Evolutionary conservation across 2,329 filamentous ascomycete species (phyloP).

Genomic region (Phialocephala subalpina): DNA sequence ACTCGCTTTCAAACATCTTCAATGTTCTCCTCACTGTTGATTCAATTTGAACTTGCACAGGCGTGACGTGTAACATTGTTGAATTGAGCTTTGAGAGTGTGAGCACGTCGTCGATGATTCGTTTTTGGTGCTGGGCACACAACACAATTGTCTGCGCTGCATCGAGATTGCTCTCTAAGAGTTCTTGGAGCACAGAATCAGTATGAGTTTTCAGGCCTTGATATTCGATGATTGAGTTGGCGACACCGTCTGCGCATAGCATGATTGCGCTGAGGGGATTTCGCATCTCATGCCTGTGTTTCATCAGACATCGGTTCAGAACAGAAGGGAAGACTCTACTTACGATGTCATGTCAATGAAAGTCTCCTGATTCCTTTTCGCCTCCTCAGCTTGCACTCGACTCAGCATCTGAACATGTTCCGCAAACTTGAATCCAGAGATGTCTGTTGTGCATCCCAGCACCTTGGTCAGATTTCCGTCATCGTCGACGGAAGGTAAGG

Average conservation of each 20-base stretch:
- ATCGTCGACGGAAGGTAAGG: conserved; percentile 68
- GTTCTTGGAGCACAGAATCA: conserved; percentile 47
- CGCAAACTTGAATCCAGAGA: conserved; percentile 83
- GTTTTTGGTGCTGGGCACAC: conserved; percentile 80
- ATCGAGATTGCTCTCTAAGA: conserved; percentile 67
- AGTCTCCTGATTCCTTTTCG: conserved; percentile 75
- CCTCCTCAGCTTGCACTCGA: conserved; percentile 80
- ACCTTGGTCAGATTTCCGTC: conserved; percentile 73
- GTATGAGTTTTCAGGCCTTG: conserved; percentile 29
- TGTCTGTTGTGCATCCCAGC: conserved; percentile 76
- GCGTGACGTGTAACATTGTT: conserved; percentile 72
- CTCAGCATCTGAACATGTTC: conserved; percentile 80
- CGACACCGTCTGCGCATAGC: conserved; percentile 79
- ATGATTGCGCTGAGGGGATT: conserved; percentile 79
- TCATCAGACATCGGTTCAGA: conserved; percentile 6
- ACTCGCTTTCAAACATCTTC: conserved; percentile 80
- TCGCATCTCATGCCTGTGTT: conserved; percentile 70
- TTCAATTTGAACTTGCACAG: conserved; percentile 71
- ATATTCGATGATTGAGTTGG: conserved; percentile 52
- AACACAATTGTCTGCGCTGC: conserved; percentile 78
- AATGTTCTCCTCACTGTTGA: conserved; percentile 71
- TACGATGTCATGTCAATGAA: conserved; percentile 74
- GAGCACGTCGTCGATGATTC: conserved; percentile 71
- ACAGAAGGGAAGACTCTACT: conserved; percentile 6
- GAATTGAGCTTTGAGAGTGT: conserved; percentile 76